Percentiles rank a stretch among this genome's conserved stretches.
Conservation (phyloP, 228 moss, liverwort and hornwort species). For the Sphagnum fallax region DNA sequence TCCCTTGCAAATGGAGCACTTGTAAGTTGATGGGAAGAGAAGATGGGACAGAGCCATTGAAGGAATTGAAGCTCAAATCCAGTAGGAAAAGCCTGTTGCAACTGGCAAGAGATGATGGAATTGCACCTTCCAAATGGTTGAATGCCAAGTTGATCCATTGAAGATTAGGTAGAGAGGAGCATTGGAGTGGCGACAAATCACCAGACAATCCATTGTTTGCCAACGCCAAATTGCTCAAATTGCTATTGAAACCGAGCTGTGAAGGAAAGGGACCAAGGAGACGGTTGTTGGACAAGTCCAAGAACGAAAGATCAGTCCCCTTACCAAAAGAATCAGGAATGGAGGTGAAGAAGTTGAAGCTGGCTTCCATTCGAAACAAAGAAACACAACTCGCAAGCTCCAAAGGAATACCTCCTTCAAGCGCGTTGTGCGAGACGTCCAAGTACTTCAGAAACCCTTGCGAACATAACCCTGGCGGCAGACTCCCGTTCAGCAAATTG, state of each 20-base stretch:
- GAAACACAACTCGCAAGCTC: constrained; percentile 26
- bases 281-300: constrained; percentile 37
- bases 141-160: constrained; percentile 25
- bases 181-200: constrained; percentile 23
- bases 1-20: constrained; percentile 27
- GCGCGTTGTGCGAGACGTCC: constrained; percentile 27
- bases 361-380: constrained; percentile 27
- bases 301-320: constrained; percentile 13
- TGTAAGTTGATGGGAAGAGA: constrained; percentile 21
- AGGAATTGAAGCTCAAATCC: constrained; percentile 33
- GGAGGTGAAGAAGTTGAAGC: constrained; percentile 27
- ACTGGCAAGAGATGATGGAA: constrained; percentile 36
- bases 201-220: constrained; percentile 37
- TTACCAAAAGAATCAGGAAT: constrained; percentile 31
- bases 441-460: constrained; percentile 21
- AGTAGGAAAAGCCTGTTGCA: constrained; percentile 26
- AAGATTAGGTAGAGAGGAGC: constrained; percentile 33
- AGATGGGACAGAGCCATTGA: constrained; percentile 27
- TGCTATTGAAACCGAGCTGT: constrained; percentile 24
- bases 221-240: constrained; percentile 25
- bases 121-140: constrained; percentile 33
- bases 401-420: constrained; percentile 37
- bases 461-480: constrained; percentile 28
- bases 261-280: constrained; percentile 31
- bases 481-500: constrained; percentile 17